Percentiles rank a stretch among this genome's conserved stretches.
Conservation (phyloP, 306 rosid species). For the Alnus glutinosa region DNA sequence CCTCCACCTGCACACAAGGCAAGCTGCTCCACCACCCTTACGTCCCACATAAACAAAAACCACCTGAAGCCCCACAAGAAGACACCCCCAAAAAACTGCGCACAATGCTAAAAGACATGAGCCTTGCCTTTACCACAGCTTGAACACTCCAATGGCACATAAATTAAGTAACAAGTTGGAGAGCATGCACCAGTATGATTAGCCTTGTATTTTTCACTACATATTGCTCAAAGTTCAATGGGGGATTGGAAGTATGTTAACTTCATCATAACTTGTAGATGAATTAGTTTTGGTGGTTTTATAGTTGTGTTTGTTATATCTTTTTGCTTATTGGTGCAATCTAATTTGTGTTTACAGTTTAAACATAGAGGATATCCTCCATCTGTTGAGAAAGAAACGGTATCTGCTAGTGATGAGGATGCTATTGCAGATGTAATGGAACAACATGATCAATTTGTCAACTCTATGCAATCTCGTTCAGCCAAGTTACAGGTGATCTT, state of each 20-base stretch:
- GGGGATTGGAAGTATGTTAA: neutral
- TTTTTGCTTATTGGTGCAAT: slow-evolving; percentile 1
- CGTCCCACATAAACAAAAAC: too few species aligned
- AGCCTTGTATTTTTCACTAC: neutral
- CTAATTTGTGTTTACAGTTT: slow-evolving; percentile 31
- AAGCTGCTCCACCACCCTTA: too few species aligned
- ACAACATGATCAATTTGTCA: slow-evolving; percentile 78
- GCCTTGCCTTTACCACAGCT: too few species aligned
- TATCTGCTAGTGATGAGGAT: slow-evolving; percentile 84
- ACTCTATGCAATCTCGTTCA: slow-evolving; percentile 87
- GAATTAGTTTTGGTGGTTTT: neutral
- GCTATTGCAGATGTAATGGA: slow-evolving; percentile 76
- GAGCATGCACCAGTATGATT: neutral
- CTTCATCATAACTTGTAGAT: neutral
- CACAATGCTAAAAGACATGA: too few species aligned
- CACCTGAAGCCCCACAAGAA: too few species aligned
- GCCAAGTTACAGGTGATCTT: slow-evolving; percentile 81
- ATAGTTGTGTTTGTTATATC: neutral
- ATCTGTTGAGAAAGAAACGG: slow-evolving; percentile 70
- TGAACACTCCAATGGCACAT: neutral
- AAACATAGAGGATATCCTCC: slow-evolving; percentile 75
- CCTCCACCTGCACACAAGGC: too few species aligned
- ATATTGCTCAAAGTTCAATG: neutral
- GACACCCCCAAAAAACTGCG: too few species aligned
- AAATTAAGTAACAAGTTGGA: neutral